Evolutionary conservation across 2,329 filamentous ascomycete species (phyloP), one percentile per base, ranked within the genome.

Genomic region (Epichloe hybrida): DNA sequence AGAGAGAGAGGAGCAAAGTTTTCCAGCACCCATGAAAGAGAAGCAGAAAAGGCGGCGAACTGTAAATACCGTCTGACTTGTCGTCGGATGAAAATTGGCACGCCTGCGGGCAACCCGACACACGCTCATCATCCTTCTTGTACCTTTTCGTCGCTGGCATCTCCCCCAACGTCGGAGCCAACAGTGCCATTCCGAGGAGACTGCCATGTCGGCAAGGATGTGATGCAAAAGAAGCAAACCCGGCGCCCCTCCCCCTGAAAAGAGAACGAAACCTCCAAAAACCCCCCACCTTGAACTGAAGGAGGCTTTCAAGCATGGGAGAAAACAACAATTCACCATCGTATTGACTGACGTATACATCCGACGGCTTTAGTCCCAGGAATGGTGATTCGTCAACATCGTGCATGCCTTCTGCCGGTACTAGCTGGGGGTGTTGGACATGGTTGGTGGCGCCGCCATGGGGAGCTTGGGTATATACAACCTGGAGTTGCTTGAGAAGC

Each of bases 401-500:
- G 31, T 31, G 31, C 31, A 31, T 31, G 31, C 31, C 8, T 31
- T 31, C 17, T 42, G 40, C 40, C 9, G 40, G 17, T 15, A 11
- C 42, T 46, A 40, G 46, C 38, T 41, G 43, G 45, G 4, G 17
- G 31, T n/a, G 36, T 45, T 50, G 13, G 47, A 27, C 35, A 50
- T 37, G 2, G 50, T 44, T 21, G 52, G 55, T 12, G 54, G 53
- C 6, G 54, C 58, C 41, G 52, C 49, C 51, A 58, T 54, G 2
- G 48, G 44, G 15, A 58, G 50, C 43, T 55, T 57, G 3, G 56
- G 57, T 8, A 58, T 59, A 3, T 56, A 53, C 20, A 56, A 44
- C 53, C 66, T 69, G 8, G 64, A 57, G 39, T 64, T 59, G 55
- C 68, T 72, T 8, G 71, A 72, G 57, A 73, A 72, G 59, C 69